phyloP scores from a whole-genome alignment of 495 filamentous ascomycete species.

The Xylaria nigripes region DNA sequence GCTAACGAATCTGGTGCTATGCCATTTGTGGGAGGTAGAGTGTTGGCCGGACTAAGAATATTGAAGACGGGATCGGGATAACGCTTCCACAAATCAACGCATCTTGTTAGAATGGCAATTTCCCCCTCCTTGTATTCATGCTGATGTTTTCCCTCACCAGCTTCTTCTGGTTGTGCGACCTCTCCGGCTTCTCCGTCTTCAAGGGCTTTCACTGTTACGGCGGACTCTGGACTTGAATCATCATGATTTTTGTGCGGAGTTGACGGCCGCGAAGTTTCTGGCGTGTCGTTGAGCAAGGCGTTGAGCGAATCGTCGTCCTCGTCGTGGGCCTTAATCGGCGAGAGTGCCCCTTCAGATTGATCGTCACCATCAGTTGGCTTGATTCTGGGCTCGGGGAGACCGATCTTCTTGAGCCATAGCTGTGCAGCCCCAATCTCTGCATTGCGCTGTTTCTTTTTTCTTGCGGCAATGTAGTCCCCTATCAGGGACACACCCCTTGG shows the following conservation, averaged over 20 bases:
- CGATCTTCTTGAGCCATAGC: slow-evolving; percentile 51
- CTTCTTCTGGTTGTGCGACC: slow-evolving; percentile 4
- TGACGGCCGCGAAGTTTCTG: slow-evolving; percentile 31
- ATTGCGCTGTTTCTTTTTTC: slow-evolving; percentile 59
- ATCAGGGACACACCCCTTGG: slow-evolving; percentile 85
- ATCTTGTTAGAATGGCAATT: slow-evolving; percentile 56
- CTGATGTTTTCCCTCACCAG: slow-evolving; percentile 6
- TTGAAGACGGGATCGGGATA: slow-evolving; percentile 64
- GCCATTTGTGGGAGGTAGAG: slow-evolving; percentile 63
- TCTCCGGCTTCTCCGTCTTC: slow-evolving; percentile 9
- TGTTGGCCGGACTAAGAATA: slow-evolving; percentile 68
- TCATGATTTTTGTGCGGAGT: slow-evolving; percentile 18
- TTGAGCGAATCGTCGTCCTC: slow-evolving; percentile 27
- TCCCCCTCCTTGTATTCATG: slow-evolving; percentile 49
- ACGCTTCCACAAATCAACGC: slow-evolving; percentile 68
- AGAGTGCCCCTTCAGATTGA: slow-evolving; percentile 36
- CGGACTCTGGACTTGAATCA: slow-evolving; percentile 8
- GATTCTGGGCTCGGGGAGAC: slow-evolving; percentile 23
- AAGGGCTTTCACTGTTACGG: slow-evolving; percentile 9
- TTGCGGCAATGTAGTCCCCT: slow-evolving; percentile 64
- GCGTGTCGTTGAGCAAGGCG: slow-evolving; percentile 38
- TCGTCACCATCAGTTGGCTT: slow-evolving; percentile 19
- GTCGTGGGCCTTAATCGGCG: slow-evolving; percentile 18
- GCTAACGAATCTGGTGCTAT: slow-evolving; percentile 30
- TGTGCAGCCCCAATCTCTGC: slow-evolving; percentile 76